Conservation (phyloP, 345 rosid genomes). For the Citrus unshiu region DNA sequence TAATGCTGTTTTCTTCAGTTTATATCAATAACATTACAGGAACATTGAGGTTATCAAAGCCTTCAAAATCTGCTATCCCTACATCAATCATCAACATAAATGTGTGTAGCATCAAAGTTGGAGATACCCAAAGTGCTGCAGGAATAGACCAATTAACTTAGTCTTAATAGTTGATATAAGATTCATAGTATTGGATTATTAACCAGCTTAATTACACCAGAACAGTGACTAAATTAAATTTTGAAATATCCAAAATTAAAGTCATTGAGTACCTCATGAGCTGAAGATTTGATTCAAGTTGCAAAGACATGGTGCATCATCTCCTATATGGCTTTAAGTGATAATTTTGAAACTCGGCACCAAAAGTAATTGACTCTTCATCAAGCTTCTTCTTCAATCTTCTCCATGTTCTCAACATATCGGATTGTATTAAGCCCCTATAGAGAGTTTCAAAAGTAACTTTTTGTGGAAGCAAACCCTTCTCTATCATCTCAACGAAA, state of each 20-base stretch:
- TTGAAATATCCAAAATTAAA: neutral
- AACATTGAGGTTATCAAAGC: neutral
- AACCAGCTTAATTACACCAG: neutral
- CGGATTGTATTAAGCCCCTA: slow-evolving; percentile 75
- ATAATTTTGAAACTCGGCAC: slow-evolving; percentile 66
- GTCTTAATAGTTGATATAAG: neutral
- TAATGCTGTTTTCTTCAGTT: neutral
- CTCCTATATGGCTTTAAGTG: slow-evolving; percentile 63
- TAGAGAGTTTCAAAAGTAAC: slow-evolving; percentile 78
- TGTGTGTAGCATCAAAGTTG: neutral
- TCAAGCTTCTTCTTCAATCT: slow-evolving; percentile 87
- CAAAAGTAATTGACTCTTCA: slow-evolving; percentile 67
- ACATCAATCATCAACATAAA: neutral
- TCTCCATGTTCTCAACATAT: slow-evolving; percentile 89
- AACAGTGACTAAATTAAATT: neutral
- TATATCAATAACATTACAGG: neutral
- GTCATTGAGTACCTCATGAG: neutral
- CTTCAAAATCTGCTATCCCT: neutral
- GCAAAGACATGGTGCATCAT: slow-evolving; percentile 18
- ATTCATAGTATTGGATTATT: neutral
- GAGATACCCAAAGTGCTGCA: neutral
- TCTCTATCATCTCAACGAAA: slow-evolving; percentile 92
- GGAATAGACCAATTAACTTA: neutral
- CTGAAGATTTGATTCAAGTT: neutral
- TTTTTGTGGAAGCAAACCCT: slow-evolving; percentile 84